These are phyloP conservation scores for Acrocalymma vagum DNA, from an alignment of 2,329 filamentous ascomycete species.

Conservation along the genomic window DNA sequence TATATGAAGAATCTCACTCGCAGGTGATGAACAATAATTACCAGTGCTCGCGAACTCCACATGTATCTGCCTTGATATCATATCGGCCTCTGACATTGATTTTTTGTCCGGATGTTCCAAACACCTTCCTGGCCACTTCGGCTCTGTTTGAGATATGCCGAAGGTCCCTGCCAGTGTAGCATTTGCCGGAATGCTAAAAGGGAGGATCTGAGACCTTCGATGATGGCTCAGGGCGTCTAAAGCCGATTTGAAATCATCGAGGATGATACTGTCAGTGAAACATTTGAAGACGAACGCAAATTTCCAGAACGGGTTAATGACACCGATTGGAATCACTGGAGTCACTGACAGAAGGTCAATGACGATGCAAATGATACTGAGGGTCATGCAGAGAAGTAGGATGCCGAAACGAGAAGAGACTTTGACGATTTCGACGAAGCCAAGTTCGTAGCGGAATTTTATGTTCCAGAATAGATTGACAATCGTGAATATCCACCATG, in stretches of 20 bases:
- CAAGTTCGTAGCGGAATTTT: constrained; percentile 64
- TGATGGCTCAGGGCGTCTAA: constrained; percentile 33
- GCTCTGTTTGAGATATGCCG: constrained; percentile 1
- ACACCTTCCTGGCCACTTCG: background rate
- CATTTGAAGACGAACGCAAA: constrained; percentile 69
- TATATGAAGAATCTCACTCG: background rate
- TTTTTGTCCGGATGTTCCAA: background rate
- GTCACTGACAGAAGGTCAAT: constrained; percentile 67
- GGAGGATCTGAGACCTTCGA: constrained; percentile 5
- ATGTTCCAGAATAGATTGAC: constrained; percentile 66
- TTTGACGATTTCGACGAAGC: constrained; percentile 60
- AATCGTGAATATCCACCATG: constrained; percentile 71
- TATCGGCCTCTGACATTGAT: background rate
- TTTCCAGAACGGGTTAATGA: constrained; percentile 69
- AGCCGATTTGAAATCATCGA: constrained; percentile 71
- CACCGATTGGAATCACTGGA: constrained; percentile 53
- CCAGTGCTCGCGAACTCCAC: background rate
- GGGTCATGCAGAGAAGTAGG: constrained; percentile 64
- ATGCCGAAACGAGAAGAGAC: constrained; percentile 68
- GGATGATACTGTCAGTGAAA: constrained; percentile 67
- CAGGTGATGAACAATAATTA: background rate
- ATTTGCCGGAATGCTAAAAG: constrained; percentile 1
- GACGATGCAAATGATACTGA: constrained; percentile 65
- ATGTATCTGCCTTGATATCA: too few species aligned
- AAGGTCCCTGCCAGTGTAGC: constrained; percentile 1